Evolutionary conservation across 306 rosid species (phyloP), one percentile per base, ranked within the genome.

Genomic region (Vigna mungo): DNA sequence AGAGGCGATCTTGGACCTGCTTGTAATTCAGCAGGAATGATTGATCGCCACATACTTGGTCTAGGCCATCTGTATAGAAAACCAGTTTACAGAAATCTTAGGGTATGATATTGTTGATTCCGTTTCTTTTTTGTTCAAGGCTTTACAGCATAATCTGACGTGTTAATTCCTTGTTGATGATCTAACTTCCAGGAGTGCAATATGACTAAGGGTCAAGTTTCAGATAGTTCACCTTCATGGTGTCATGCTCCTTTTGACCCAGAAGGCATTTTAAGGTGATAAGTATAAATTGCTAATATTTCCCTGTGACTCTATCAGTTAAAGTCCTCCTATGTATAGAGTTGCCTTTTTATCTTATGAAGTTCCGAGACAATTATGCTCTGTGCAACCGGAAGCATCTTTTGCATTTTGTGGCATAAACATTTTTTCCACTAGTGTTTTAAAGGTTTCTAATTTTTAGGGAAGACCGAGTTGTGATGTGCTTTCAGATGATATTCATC

Each of bases 191-290:
- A 94, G 98, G 97, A 87, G 53, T 94, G 98, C 85, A 90, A 86
- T 72, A 81, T 85, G 71, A 67, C 90, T 25, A 82, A 75, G 47
- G 93, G 88, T 67, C 85, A 77, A 81, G 61, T 88, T 86, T 84
- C 96, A 25, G 93, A 92, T 80, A 83, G 84, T 78, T 83, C 97
- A 5, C 93, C 92, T 75, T 77, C 96, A 21, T 94, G 97, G 98
- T 94, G 98, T 80, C 90, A 82, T 46, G 89, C 96, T 83, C 94
- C 97, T 76, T 94, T 90, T 80, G 98, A 94, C 61, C 98, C 98
- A 54, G 98, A 94, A 85, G 98, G 98, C 84, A 83, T 92, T 80
- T 84, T 94, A 82, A 92, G 98, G 98, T 94, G 72, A 83, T 58
- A 27, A 49, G 36, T 80, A 83, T 80, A 74, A 65, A 62, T 44